phyloP scores from a whole-genome alignment of 139 green algal genomes.

The Chlamydomonas sphaeroides region DNA sequence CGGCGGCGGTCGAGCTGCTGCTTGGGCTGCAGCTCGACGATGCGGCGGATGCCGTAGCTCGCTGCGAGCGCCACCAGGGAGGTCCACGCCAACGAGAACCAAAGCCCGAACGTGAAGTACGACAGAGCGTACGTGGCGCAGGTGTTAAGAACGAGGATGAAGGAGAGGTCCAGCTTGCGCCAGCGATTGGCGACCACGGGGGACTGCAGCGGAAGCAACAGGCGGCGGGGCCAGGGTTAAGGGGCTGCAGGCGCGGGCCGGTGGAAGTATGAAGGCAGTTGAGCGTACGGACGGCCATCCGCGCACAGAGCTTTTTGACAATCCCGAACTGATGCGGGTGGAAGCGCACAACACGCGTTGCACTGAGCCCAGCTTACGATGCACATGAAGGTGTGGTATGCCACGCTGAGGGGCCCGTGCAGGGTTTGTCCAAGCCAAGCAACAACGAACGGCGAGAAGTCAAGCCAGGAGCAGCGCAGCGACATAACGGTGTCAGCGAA shows the following conservation, averaged over 20 bases:
- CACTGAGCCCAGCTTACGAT: too few species aligned
- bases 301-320: too few species aligned
- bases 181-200: conserved; percentile 27
- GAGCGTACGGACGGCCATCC: too few species aligned
- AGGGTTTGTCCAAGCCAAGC: conserved; percentile 32
- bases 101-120: conserved; percentile 40
- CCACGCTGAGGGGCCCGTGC: conserved; percentile 10
- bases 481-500: background rate
- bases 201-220: background rate
- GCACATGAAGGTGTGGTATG: conserved; percentile 42
- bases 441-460: conserved; percentile 18
- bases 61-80: background rate
- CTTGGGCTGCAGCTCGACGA: conserved; percentile 11
- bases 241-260: too few species aligned
- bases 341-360: too few species aligned
- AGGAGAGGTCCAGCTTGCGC: conserved; percentile 40
- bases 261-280: too few species aligned
- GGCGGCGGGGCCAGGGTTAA: too few species aligned
- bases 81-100: background rate
- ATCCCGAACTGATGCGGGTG: too few species aligned
- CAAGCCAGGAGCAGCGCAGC: conserved; percentile 9
- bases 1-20: conserved; percentile 29
- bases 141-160: conserved; percentile 42
- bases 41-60: background rate
- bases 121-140: conserved; percentile 40